Conservation (phyloP, 2,329 filamentous ascomycete species). For the Incumbomyces delicatus region DNA sequence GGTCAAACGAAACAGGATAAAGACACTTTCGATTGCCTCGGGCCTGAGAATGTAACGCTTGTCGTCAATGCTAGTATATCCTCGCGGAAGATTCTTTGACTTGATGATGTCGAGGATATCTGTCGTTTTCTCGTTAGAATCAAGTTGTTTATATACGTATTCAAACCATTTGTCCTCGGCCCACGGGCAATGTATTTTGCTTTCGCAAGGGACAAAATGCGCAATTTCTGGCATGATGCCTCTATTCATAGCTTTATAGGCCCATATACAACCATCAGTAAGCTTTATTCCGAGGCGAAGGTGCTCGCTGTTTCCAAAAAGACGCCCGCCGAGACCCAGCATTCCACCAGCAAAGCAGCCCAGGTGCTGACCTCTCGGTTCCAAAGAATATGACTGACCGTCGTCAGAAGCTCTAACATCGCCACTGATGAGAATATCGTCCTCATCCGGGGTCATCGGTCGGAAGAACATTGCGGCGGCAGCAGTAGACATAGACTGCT, state of each 20-base stretch:
- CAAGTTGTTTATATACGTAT: conserved; percentile 14
- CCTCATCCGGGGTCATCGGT: conserved; percentile 38
- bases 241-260: conserved; percentile 38
- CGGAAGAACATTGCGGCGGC: conserved; percentile 39
- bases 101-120: conserved; percentile 9
- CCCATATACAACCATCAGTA: conserved; percentile 48
- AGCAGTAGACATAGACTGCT: conserved; percentile 37
- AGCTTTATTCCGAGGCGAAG: conserved; percentile 41
- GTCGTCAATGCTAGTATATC: conserved; percentile 12
- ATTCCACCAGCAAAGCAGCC: conserved; percentile 48
- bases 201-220: conserved; percentile 34
- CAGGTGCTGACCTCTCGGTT: conserved; percentile 41
- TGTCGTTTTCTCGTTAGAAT: neutral
- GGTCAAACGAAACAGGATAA: conserved; percentile 84
- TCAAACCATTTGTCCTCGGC: conserved; percentile 25
- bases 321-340: conserved; percentile 42
- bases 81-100: conserved; percentile 16
- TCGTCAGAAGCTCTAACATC: conserved; percentile 27
- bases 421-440: conserved; percentile 39
- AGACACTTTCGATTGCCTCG: conserved; percentile 79
- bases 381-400: conserved; percentile 17
- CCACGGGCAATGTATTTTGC: conserved; percentile 28
- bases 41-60: conserved; percentile 42
- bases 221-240: conserved; percentile 48
- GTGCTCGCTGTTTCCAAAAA: conserved; percentile 42